Evolutionary conservation across 495 filamentous ascomycete genomes (phyloP).

Genomic region (Jackrogersella multiformis): DNA sequence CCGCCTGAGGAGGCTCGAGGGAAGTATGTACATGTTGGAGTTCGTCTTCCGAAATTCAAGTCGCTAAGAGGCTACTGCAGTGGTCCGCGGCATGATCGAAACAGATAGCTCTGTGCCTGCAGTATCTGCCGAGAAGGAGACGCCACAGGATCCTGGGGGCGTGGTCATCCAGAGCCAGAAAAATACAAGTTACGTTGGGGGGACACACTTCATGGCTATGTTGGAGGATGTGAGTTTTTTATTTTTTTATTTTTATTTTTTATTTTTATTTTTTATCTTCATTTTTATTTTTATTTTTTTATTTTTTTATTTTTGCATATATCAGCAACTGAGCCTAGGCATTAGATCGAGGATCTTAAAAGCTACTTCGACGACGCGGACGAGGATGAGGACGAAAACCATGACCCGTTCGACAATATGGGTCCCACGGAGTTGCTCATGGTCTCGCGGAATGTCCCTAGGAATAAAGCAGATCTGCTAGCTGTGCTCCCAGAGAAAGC

Average conservation of each 20-base stretch:
- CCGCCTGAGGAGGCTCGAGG: slow-evolving; percentile 62
- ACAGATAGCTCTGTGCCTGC: slow-evolving; percentile 39
- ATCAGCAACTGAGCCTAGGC: slow-evolving; percentile 6
- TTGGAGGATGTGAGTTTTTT: slow-evolving; percentile 61
- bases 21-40: slow-evolving; percentile 48
- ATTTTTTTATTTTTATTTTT: background rate
- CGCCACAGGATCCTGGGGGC: slow-evolving; percentile 25
- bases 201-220: slow-evolving; percentile 67
- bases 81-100: slow-evolving; percentile 61
- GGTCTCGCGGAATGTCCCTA: slow-evolving; percentile 36
- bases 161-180: slow-evolving; percentile 50
- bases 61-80: slow-evolving; percentile 21
- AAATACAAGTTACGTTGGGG: slow-evolving; percentile 58
- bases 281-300: slow-evolving; percentile 13
- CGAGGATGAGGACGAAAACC: slow-evolving; percentile 41
- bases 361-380: slow-evolving; percentile 54
- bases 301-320: background rate
- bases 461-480: slow-evolving; percentile 51
- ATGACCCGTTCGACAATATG: slow-evolving; percentile 42
- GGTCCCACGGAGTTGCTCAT: slow-evolving; percentile 48
- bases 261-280: too few species aligned
- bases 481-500: slow-evolving; percentile 51
- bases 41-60: too few species aligned
- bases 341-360: slow-evolving; percentile 57
- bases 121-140: slow-evolving; percentile 30